A percentile compares a stretch with the other conserved stretches of the same genome.
Evolutionary conservation across 768 basidiomycete species (phyloP).

Genomic region (Boletus tylopilopsis): DNA sequence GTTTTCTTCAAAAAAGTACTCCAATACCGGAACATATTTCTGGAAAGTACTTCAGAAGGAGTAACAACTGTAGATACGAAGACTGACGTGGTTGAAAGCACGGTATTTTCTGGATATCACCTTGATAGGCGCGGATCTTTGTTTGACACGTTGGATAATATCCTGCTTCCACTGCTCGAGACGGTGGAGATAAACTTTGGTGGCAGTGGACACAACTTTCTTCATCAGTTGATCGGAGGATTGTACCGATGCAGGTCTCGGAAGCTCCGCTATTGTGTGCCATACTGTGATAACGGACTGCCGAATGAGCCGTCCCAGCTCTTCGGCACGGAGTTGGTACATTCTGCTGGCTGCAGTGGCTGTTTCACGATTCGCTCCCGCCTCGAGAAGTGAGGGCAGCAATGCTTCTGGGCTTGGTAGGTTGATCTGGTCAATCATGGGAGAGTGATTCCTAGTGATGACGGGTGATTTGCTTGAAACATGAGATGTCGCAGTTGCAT

Average conservation of each 20-base stretch:
- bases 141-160: background rate
- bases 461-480: background rate
- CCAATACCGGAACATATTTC: constrained; percentile 7
- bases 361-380: background rate
- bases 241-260: rapidly evolving
- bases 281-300: background rate
- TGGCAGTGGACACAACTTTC: background rate
- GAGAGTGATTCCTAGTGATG: background rate
- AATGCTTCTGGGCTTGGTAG: background rate
- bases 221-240: rapidly evolving
- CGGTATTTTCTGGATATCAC: background rate
- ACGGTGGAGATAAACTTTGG: background rate
- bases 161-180: constrained; percentile 4
- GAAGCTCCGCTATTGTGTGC: background rate
- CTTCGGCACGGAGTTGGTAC: background rate
- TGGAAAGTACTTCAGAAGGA: rapidly evolving
- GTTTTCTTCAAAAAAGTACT: constrained; percentile 13
- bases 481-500: background rate
- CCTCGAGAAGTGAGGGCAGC: background rate
- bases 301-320: background rate
- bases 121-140: rapidly evolving
- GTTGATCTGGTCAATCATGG: background rate
- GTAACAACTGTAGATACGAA: rapidly evolving
- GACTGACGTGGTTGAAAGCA: constrained; percentile 5
- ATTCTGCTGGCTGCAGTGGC: rapidly evolving